Evolutionary conservation across 2,329 filamentous ascomycete species (phyloP), one percentile per base, ranked within the genome.

Genomic region (Juglanconis oblonga): DNA sequence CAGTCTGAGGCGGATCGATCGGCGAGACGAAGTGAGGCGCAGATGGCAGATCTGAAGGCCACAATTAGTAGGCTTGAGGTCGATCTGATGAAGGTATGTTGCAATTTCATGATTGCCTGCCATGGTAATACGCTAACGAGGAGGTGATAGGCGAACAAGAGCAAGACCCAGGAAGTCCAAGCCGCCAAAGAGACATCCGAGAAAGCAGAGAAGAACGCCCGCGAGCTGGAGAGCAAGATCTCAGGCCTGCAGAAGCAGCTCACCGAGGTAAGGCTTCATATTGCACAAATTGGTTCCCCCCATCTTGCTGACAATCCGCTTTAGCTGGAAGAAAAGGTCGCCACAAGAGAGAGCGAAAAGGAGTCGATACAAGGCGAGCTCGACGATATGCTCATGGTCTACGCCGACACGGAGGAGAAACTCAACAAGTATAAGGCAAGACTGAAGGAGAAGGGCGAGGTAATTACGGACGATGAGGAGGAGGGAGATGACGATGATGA

Each of bases 381-480:
- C 50, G 91, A 95, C 66, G 91, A 95, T 71, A 79, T 94, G 57
- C 76, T 95, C 40, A 89, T 94, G 77, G 87, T 95, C 5, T 91
- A 93, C 73, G 87, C 85, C 13, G 91, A 95, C 69, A 70, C 92
- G 17, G 91, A 95, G 45, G 89, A 91, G 57, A 94, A 93, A 75
- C 79, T 86, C 52, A 81, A 82, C 47, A 86, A 84, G 67, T 92
- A 94, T 70, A 94, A 91, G 81, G 88, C 89, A 36, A 56, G 85
- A 52, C 78, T 92, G 13, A 82, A 83, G 67, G 83, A 81, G 29
- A 77, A 92, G 17, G 89, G 89, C 3, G 84, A 91, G 69, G 79
- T 80, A 62, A 86, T 94, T 9, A 92, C 90, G 1, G 91, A 94
- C 65, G 88, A 78, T n/a, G 90, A 92, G 64, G 87, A 87, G 17